Conservation (phyloP, 441 rosid species). For the Gossypium aridum region DNA sequence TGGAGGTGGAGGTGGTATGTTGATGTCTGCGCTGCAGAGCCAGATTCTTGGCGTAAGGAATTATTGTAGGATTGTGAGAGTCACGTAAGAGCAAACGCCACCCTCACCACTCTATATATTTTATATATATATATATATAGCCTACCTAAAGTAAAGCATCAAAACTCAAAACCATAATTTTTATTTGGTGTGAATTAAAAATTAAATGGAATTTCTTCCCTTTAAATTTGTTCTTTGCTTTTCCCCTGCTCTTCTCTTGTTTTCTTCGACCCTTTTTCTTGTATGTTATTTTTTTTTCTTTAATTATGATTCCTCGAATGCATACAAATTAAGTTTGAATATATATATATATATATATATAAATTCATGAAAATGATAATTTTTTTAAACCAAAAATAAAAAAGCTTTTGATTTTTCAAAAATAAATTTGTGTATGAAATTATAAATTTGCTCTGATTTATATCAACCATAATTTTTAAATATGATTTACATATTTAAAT, state of each 20-base stretch:
- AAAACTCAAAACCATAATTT: background rate
- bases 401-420: no score
- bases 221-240: slow-evolving; percentile 9
- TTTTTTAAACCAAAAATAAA: no score
- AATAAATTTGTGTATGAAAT: no score
- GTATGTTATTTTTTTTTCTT: background rate
- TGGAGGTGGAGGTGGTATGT: background rate
- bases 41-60: slow-evolving; percentile 39
- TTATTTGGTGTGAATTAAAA: slow-evolving; percentile 9
- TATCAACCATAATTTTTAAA: no score
- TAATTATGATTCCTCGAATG: no score
- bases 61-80: slow-evolving; percentile 13
- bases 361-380: no score
- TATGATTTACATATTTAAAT: no score
- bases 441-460: no score
- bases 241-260: background rate
- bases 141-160: slow-evolving; percentile 32
- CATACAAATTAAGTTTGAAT: no score
- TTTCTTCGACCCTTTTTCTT: background rate
- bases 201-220: slow-evolving; percentile 2
- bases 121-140: no score
- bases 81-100: slow-evolving; percentile 23
- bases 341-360: no score
- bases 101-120: background rate
- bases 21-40: background rate